Evolutionary conservation across 202 grass and related monocot genomes (phyloP), one percentile per base, ranked within the genome.

Genomic region (Saccharum hybrid): DNA sequence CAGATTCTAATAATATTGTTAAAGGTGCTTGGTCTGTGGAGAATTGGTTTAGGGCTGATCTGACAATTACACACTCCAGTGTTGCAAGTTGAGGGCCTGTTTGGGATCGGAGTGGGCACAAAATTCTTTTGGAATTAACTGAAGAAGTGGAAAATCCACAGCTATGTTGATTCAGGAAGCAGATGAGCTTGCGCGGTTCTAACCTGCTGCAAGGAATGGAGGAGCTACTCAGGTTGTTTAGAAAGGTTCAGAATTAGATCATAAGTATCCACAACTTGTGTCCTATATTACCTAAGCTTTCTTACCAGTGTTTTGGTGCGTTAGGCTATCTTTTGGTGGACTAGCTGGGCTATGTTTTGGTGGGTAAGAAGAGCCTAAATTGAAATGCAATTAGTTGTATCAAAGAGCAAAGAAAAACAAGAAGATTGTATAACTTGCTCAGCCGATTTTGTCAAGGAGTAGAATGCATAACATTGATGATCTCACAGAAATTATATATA

Each of bases 251-350:
- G 16, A 46, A 8, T 7, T 48, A 52, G 22, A 77, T 34, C 16
- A 48, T 77, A 18, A 42, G 19, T 63, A 15, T 16, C 34, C 39
- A 71, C 9, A 77, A 49, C 51, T 48, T 26, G 38, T 42, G 33
- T 16, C n/a, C 10, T 68, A 21, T 57, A 60, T 60, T 22, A 23
- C 21, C 57, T 60, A 60, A 60, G 57, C 57, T 60, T 60, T 60
- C 49, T 84, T 9, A 10, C 4, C 49, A 60, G 23, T 60, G 22
- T 68, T 77, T 68, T 36, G 48, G 73, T 77, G 21, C 3, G 65
- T 71, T 78, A 77, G 65, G 49, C 51, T 48, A 77, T 45, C 73
- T 23, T 59, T 14, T 34, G 80, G 81, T 68, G 63, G 34, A 66
- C 21, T 64, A 82, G 8, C 8, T 60, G 7, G 30, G 63, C 36